Conservation (phyloP, 345 rosid genomes). For the Litchi chinensis region DNA sequence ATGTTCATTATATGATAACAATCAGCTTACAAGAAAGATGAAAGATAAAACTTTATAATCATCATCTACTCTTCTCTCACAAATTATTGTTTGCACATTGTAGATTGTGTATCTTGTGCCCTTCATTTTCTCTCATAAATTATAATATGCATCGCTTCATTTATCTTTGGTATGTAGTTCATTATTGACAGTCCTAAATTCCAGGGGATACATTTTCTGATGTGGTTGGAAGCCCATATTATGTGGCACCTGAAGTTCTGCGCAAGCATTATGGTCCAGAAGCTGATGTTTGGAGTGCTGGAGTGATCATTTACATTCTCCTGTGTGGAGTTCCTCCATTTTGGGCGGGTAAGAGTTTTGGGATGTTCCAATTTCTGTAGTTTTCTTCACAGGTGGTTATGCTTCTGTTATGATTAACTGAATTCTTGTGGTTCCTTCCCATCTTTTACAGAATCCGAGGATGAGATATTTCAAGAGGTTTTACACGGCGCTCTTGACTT, state of each 20-base stretch:
- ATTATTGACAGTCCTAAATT: conserved; percentile 10
- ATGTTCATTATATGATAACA: neutral
- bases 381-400: neutral
- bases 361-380: neutral
- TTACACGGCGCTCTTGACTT: conserved; percentile 76
- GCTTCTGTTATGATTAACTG: neutral
- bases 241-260: conserved; percentile 89
- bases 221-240: conserved; percentile 94
- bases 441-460: conserved; percentile 60
- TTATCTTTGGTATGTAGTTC: conserved; percentile 8
- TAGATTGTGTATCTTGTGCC: neutral
- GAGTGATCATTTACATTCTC: conserved; percentile 84
- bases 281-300: conserved; percentile 96
- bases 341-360: conserved; percentile 76
- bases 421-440: neutral
- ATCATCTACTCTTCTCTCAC: neutral
- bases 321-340: conserved; percentile 89
- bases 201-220: conserved; percentile 73
- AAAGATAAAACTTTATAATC: neutral
- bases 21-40: neutral
- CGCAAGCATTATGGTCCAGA: conserved; percentile 70
- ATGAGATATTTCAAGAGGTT: conserved; percentile 80
- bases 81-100: neutral
- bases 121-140: neutral
- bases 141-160: neutral